Evolutionary conservation across 306 rosid genomes (phyloP).

Genomic region (Cucurbita ficifolia): DNA sequence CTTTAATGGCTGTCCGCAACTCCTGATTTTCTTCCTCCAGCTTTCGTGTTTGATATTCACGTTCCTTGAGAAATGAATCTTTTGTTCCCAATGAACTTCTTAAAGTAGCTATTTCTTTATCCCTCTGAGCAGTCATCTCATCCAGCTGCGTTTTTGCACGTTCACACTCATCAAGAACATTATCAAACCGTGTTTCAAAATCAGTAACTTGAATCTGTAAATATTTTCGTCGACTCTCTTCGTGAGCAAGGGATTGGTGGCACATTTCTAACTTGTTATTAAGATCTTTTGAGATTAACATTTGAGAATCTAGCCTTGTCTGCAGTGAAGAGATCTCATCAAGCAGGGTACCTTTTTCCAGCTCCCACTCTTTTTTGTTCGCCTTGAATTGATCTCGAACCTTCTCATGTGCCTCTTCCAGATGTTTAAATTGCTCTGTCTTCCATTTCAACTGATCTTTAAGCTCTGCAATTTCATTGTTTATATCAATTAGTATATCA

Average conservation of each 20-base stretch:
- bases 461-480: slow-evolving; percentile 36
- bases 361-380: slow-evolving; percentile 49
- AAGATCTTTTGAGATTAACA: slow-evolving; percentile 41
- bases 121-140: slow-evolving; percentile 26
- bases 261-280: slow-evolving; percentile 30
- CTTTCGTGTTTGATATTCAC: slow-evolving; percentile 31
- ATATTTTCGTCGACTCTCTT: slow-evolving; percentile 52
- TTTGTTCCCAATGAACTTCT: slow-evolving; percentile 41
- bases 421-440: slow-evolving; percentile 62
- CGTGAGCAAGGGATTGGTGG: slow-evolving; percentile 59
- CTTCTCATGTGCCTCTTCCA: slow-evolving; percentile 56
- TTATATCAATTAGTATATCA: slow-evolving; percentile 22
- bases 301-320: slow-evolving; percentile 45
- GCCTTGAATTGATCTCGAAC: slow-evolving; percentile 26
- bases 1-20: slow-evolving; percentile 30
- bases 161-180: slow-evolving; percentile 21
- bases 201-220: slow-evolving; percentile 56
- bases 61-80: slow-evolving; percentile 44
- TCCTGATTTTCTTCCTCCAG: slow-evolving; percentile 63
- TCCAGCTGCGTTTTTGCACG: slow-evolving; percentile 30
- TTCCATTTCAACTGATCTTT: slow-evolving; percentile 75
- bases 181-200: slow-evolving; percentile 21
- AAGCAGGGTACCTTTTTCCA: slow-evolving; percentile 38
- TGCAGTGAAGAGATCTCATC: slow-evolving; percentile 55
- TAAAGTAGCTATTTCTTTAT: slow-evolving; percentile 43